Conservation (phyloP, 225 moss, liverwort and hornwort genomes). For the Bryum argenteum region DNA sequence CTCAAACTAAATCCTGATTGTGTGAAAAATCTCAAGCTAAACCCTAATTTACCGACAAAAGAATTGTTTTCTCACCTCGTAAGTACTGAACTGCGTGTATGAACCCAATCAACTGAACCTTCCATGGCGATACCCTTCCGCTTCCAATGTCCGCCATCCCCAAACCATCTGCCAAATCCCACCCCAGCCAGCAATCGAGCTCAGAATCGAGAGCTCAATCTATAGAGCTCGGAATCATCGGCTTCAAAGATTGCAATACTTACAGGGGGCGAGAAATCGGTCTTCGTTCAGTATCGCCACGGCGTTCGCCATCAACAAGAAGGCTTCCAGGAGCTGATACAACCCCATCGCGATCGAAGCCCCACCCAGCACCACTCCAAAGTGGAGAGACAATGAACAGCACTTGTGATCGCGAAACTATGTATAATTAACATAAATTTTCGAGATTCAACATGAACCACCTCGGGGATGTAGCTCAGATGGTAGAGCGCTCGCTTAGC, state of each 20-base stretch:
- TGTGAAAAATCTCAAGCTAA: not conserved
- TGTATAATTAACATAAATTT: no score
- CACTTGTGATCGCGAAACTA: no score
- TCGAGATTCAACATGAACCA: no score
- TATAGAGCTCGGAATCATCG: not conserved
- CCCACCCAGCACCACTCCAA: not conserved
- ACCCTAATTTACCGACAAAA: not conserved
- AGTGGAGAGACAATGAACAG: no score
- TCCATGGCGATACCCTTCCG: constrained; percentile 47
- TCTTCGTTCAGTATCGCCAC: constrained; percentile 59
- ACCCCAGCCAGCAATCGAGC: not conserved
- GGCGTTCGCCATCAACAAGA: constrained; percentile 52
- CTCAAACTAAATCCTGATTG: not conserved
- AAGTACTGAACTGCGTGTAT: constrained; percentile 61
- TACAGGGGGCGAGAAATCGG: constrained; percentile 51
- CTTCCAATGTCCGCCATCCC: constrained; percentile 50
- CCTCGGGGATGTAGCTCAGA: constrained; percentile 75
- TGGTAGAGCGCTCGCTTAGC: constrained; percentile 97
- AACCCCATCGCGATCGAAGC: constrained; percentile 37
- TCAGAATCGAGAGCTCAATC: no score
- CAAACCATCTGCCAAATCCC: constrained; percentile 44
- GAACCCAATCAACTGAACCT: constrained; percentile 54
- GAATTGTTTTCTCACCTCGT: constrained; percentile 36
- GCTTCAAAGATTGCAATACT: not conserved
- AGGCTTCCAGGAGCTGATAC: constrained; percentile 53